phyloP scores from a whole-genome alignment of 192 early-diverging fungal species.

The Rhizophlyctis rosea region DNA sequence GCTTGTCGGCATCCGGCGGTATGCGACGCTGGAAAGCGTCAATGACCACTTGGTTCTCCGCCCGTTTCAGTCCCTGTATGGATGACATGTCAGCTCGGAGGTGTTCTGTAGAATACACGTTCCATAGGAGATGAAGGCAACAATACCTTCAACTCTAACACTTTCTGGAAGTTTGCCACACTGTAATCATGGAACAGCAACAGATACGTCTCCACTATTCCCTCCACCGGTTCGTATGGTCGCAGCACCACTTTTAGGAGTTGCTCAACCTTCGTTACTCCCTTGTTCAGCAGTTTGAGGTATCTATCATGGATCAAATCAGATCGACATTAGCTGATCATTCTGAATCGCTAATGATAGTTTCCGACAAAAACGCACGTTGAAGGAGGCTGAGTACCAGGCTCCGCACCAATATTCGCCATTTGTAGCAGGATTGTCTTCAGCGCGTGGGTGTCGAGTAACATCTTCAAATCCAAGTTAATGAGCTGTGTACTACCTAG shows the following conservation, averaged over 20 bases:
- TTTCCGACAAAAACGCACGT: constrained; percentile 1
- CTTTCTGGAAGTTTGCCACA: constrained; percentile 66
- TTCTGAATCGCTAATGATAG: neutral
- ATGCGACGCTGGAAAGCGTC: constrained; percentile 35
- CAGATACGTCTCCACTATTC: constrained; percentile 86
- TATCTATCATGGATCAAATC: constrained; percentile 52
- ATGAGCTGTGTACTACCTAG: neutral
- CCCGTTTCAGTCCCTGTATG: constrained; percentile 38
- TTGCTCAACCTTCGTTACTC: constrained; percentile 77
- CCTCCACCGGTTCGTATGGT: constrained; percentile 76
- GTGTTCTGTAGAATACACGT: neutral
- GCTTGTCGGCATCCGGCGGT: neutral
- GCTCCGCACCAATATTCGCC: constrained; percentile 60
- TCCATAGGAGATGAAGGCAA: too few species aligned
- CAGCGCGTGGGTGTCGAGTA: constrained; percentile 90
- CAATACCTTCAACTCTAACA: constrained; percentile 86
- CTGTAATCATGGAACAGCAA: constrained; percentile 75
- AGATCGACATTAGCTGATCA: neutral
- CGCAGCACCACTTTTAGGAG: constrained; percentile 88
- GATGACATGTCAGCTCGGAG: too few species aligned
- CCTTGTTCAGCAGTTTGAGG: constrained; percentile 76
- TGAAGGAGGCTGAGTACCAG: constrained; percentile 36
- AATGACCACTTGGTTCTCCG: constrained; percentile 34
- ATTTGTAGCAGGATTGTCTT: constrained; percentile 79
- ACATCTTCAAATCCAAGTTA: constrained; percentile 47